Evolutionary conservation across 2,329 filamentous ascomycete species (phyloP).

Genomic region (Gnomoniopsis sp.): DNA sequence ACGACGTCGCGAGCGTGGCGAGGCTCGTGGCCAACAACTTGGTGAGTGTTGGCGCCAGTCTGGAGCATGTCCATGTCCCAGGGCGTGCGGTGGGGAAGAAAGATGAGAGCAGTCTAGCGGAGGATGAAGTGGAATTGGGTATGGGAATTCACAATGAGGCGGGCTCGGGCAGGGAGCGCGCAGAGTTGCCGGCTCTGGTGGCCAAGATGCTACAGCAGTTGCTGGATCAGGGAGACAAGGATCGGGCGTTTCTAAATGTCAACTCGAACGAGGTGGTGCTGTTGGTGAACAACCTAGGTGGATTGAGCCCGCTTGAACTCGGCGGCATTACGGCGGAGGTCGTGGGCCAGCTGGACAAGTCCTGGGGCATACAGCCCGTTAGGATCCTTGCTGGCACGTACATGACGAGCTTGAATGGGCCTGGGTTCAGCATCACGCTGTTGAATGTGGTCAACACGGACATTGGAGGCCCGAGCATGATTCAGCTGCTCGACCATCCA

Average conservation of each 20-base stretch:
- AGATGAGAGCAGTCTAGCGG: conserved; percentile 55
- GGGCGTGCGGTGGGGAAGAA: conserved; percentile 57
- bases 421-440: conserved; percentile 71
- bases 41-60: conserved; percentile 79
- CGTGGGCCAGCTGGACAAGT: conserved; percentile 55
- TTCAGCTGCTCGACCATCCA: conserved; percentile 67
- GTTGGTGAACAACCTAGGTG: conserved; percentile 73
- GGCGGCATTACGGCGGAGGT: conserved; percentile 70
- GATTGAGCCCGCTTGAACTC: conserved; percentile 69
- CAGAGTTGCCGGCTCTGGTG: conserved; percentile 53
- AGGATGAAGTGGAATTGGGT: conserved; percentile 60
- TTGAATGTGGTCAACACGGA: conserved; percentile 61
- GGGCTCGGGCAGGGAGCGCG: conserved; percentile 49
- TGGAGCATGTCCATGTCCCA: conserved; percentile 91
- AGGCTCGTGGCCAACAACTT: conserved; percentile 70
- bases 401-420: conserved; percentile 75
- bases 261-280: conserved; percentile 63
- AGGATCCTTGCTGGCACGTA: conserved; percentile 67
- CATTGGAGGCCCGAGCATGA: conserved; percentile 57
- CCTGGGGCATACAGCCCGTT: conserved; percentile 58
- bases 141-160: conserved; percentile 79
- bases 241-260: conserved; percentile 67
- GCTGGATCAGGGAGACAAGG: conserved; percentile 61
- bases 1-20: conserved; percentile 71
- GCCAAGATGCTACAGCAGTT: conserved; percentile 67